phyloP scores from a whole-genome alignment of 2,329 filamentous ascomycete genomes.

The Trichophyton simii region DNA sequence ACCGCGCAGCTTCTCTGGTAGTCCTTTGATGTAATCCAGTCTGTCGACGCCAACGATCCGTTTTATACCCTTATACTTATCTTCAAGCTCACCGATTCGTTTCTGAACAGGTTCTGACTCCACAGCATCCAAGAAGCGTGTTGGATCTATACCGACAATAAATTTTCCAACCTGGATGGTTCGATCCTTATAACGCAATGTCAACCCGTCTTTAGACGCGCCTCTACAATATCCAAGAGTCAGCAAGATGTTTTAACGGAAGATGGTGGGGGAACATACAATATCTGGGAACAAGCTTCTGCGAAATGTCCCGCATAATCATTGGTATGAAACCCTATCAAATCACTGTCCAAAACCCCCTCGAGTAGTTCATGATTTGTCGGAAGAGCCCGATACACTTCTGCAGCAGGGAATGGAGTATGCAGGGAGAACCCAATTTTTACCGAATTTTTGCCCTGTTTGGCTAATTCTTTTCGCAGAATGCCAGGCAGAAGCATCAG shows the following conservation, averaged over 20 bases:
- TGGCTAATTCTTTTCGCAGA: constrained; percentile 62
- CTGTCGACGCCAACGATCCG: constrained; percentile 90
- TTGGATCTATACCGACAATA: constrained; percentile 88
- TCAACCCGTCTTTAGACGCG: constrained; percentile 93
- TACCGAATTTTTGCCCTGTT: constrained; percentile 59
- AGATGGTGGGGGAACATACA: constrained; percentile 37
- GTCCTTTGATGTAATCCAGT: constrained; percentile 79
- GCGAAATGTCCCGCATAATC: constrained; percentile 91
- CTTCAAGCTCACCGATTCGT: constrained; percentile 57
- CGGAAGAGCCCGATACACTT: constrained; percentile 80
- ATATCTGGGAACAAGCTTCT: constrained; percentile 79
- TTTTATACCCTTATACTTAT: constrained; percentile 74
- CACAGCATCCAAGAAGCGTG: constrained; percentile 73
- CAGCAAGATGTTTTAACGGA: not conserved
- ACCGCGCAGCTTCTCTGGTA: constrained; percentile 85
- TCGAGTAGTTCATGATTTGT: constrained; percentile 81
- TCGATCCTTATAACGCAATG: constrained; percentile 71
- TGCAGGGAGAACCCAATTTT: constrained; percentile 90
- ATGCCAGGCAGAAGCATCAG: constrained; percentile 80
- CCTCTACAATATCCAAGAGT: constrained; percentile 37
- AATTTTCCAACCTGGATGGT: constrained; percentile 79
- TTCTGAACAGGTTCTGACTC: constrained; percentile 56
- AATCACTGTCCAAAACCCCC: constrained; percentile 77
- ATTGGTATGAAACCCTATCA: constrained; percentile 91
- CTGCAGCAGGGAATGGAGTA: constrained; percentile 87